Evolutionary conservation across 2,329 filamentous ascomycete species (phyloP).

Genomic region (Beauveria rudraprayagi): DNA sequence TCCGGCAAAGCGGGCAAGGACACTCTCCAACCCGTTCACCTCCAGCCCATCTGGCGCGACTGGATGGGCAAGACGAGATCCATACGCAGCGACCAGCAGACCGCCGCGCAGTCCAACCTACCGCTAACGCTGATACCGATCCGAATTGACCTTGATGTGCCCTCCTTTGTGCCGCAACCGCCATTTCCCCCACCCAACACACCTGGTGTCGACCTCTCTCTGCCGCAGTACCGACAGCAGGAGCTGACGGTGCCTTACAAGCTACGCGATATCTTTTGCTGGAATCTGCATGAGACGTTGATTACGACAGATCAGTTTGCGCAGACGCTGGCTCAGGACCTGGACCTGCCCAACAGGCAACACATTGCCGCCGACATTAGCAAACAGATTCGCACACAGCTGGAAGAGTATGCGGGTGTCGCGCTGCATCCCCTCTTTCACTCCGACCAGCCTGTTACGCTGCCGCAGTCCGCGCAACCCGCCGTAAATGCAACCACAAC

Average conservation of each 20-base stretch:
- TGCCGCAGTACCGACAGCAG: constrained; percentile 70
- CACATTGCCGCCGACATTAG: constrained; percentile 72
- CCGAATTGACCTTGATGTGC: constrained; percentile 89
- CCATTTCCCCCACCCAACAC: constrained; percentile 57
- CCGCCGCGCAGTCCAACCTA: constrained; percentile 60
- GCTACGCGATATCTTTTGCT: constrained; percentile 90
- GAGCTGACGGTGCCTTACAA: constrained; percentile 79
- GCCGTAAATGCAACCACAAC: constrained; percentile 15
- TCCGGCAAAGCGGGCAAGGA: constrained; percentile 79
- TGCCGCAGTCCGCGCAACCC: constrained; percentile 6
- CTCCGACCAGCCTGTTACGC: constrained; percentile 30
- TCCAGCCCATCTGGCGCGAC: constrained; percentile 88
- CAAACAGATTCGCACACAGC: constrained; percentile 86
- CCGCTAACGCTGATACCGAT: constrained; percentile 91
- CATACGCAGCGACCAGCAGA: constrained; percentile 50
- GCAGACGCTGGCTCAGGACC: constrained; percentile 79
- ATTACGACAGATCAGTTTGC: constrained; percentile 95
- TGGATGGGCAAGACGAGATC: constrained; percentile 76
- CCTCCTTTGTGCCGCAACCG: constrained; percentile 61
- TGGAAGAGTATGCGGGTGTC: constrained; percentile 93
- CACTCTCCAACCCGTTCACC: constrained; percentile 64
- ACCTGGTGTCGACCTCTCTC: constrained; percentile 57
- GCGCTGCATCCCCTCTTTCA: constrained; percentile 91
- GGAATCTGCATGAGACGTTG: constrained; percentile 93
- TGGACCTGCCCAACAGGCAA: constrained; percentile 75